phyloP scores from a whole-genome alignment of 2,329 filamentous ascomycete genomes.

The Pochonia chlamydosporia region DNA sequence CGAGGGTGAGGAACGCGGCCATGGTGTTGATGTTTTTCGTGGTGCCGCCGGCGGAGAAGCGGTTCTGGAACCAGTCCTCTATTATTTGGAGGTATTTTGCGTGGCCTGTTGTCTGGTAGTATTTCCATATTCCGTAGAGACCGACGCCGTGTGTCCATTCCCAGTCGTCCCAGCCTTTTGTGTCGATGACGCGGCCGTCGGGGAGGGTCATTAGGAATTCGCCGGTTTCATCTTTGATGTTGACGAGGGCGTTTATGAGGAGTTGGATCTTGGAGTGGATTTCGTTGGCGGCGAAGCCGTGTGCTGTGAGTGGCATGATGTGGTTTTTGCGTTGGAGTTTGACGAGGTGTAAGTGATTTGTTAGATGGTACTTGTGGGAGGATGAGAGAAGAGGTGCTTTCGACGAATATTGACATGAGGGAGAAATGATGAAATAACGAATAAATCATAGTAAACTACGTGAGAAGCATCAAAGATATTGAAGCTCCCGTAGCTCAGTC shows the following conservation, averaged over 20 bases:
- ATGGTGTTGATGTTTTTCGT: slow-evolving; percentile 87
- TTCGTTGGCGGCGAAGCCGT: slow-evolving; percentile 40
- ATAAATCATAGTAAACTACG: no score
- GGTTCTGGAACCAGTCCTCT: slow-evolving; percentile 65
- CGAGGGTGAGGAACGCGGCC: slow-evolving; percentile 70
- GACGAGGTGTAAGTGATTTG: slow-evolving; percentile 1
- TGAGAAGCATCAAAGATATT: no score
- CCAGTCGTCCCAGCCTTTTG: slow-evolving; percentile 80
- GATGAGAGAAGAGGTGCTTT: no score
- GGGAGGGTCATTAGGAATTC: slow-evolving; percentile 65
- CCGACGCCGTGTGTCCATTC: slow-evolving; percentile 80
- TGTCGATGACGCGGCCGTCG: slow-evolving; percentile 74
- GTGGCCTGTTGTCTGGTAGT: slow-evolving; percentile 67
- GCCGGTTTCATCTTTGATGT: slow-evolving; percentile 70
- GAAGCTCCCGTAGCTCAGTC: no score
- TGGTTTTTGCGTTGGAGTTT: no score
- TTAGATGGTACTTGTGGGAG: no score
- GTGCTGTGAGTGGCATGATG: slow-evolving; percentile 29
- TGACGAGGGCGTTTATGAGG: slow-evolving; percentile 68
- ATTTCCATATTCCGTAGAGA: slow-evolving; percentile 77
- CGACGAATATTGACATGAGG: no score
- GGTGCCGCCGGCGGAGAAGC: slow-evolving; percentile 64
- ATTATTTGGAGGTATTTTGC: slow-evolving; percentile 57
- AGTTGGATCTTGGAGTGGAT: slow-evolving; percentile 54
- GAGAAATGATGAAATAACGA: no score